Evolutionary conservation across 148 eudicot species (phyloP), one percentile per base, ranked within the genome.

Genomic region (Persicaria tinctoria): DNA sequence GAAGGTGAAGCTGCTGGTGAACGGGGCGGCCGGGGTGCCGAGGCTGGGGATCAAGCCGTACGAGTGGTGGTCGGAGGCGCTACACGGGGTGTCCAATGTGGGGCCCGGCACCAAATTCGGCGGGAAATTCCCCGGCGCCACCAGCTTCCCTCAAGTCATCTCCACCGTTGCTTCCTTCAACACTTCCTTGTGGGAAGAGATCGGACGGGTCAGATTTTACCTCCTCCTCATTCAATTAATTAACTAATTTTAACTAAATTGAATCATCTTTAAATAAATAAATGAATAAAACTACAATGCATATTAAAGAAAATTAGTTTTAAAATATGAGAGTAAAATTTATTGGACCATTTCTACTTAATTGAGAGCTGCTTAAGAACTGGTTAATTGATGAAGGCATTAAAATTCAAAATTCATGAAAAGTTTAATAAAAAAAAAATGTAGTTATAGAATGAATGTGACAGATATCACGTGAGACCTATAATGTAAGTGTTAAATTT

Each of bases 31-130:
- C 1, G 87, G 89, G 3, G 85, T 94, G 53, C 93, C 92, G 5
- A 79, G 98, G 84, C 86, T 94, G 46, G 98, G 97, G 68, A 86
- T 94, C 2, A 68, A 79, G 57, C 84, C 80, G 55, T 94, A 94
- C 41, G 93, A 89, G 89, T 94, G 98, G 98, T 94, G 98, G 98
- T 94, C 98, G 68, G 98, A 94, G 84, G 98, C 97, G 18, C 86
- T 94, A 73, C 97, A 94, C 23, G 98, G 98, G 4, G 91, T 94
- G 53, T 92, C 98, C 0, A 81, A 94, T 79, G 93, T 92, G 53
- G 98, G 98, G 0, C 97, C 97, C 4, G 98, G 98, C 57, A 87
- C 93, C 0, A 86, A 75, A 54, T 94, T 94, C 75, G 96, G 89
- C 38, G 98, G 93, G 23, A 87, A 86, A 3, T 90, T 89, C 59